Conservation (phyloP, 257 asterid species). For the Jasminum sambac region DNA sequence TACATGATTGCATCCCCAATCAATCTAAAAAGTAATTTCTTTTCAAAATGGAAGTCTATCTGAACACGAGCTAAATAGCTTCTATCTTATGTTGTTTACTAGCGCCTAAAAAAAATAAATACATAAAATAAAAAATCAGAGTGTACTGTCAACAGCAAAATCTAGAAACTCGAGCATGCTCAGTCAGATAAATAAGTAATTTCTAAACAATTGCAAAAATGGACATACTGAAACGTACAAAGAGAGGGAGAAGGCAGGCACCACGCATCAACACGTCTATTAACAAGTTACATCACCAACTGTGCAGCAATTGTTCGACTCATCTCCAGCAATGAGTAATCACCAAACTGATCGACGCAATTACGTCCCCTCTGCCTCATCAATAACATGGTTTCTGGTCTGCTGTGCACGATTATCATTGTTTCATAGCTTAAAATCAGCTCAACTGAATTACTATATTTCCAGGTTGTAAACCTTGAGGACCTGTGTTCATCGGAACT, state of each 20-base stretch:
- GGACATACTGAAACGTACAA: neutral
- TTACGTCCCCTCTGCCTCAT: neutral
- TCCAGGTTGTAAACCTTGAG: neutral
- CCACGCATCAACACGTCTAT: neutral
- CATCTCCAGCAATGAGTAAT: neutral
- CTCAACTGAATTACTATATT: neutral
- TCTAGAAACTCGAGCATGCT: neutral
- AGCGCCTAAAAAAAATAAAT: too few relatives aligned
- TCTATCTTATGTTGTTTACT: too few relatives aligned
- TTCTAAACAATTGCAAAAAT: neutral
- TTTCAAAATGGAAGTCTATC: too few relatives aligned
- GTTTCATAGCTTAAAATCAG: neutral
- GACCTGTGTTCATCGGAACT: neutral
- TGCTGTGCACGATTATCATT: neutral
- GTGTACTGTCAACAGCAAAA: neutral
- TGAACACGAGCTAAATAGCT: too few relatives aligned
- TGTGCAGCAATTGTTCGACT: neutral
- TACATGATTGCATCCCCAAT: too few relatives aligned
- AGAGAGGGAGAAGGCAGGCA: neutral
- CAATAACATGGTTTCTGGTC: conserved; percentile 12
- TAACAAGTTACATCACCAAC: neutral
- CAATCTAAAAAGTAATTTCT: too few relatives aligned
- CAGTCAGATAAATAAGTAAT: neutral
- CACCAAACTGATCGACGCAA: neutral
- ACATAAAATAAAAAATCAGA: neutral